These are phyloP conservation scores for Cucurbita pepo DNA, from an alignment of 306 rosid genomes.

Conservation along the genomic window DNA sequence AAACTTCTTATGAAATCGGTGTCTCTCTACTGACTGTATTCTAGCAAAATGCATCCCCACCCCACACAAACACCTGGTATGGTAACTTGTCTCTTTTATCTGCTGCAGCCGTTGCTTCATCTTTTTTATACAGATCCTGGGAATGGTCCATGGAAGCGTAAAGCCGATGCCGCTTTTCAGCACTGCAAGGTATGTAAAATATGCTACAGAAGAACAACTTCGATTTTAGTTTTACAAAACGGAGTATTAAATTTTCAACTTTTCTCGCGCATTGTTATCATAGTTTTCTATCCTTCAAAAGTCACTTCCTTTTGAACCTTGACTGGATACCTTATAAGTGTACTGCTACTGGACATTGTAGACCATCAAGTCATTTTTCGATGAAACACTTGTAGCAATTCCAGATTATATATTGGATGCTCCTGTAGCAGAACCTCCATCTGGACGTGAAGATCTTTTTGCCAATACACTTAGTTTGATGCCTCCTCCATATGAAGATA, in stretches of 20 bases:
- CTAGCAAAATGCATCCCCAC: neutral
- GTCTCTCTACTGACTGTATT: neutral
- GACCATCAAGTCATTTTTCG: constrained; percentile 71
- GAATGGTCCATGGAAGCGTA: constrained; percentile 92
- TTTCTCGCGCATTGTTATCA: neutral
- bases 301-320: neutral
- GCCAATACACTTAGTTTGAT: constrained; percentile 30
- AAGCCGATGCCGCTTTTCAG: constrained; percentile 64
- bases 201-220: neutral
- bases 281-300: neutral
- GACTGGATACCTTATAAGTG: neutral
- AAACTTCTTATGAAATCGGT: too few relatives aligned
- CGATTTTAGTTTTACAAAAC: neutral
- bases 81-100: neutral
- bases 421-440: constrained; percentile 25
- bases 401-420: constrained; percentile 76
- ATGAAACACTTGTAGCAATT: constrained; percentile 69
- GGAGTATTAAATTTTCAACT: neutral
- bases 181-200: constrained; percentile 45
- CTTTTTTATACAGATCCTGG: constrained; percentile 69
- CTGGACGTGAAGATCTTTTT: constrained; percentile 48
- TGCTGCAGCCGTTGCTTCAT: constrained; percentile 70
- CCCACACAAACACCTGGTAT: neutral
- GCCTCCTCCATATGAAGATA: constrained; percentile 48
- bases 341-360: constrained; percentile 22